A percentile compares a stretch with the other conserved stretches of the same genome.
Evolutionary conservation across 345 rosid genomes (phyloP).

Genomic region (Erysimum cheiranthoides): DNA sequence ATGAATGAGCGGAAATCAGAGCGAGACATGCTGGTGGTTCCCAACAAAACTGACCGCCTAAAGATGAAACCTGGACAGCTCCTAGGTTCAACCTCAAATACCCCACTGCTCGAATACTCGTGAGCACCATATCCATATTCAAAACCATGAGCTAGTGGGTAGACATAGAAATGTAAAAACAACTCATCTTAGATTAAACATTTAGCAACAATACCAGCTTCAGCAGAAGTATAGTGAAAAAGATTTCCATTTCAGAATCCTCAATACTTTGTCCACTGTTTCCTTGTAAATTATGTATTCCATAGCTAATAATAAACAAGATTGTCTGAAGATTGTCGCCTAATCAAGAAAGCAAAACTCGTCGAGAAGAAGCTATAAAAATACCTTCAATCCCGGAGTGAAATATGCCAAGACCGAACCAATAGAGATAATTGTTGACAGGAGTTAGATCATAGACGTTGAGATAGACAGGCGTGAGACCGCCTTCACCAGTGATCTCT

Average conservation of each 20-base stretch:
- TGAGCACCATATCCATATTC: conserved; percentile 98
- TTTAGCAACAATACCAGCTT: background rate
- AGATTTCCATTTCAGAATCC: background rate
- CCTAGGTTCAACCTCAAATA: conserved; percentile 93
- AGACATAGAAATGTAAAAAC: conserved; percentile 8
- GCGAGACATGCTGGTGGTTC: conserved; percentile 67
- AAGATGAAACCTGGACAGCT: conserved; percentile 96
- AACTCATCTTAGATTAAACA: conserved; percentile 15
- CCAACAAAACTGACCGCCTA: conserved; percentile 80
- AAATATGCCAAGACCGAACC: conserved; percentile 92
- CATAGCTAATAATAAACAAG: background rate
- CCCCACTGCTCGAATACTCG: conserved; percentile 83
- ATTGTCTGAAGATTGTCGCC: background rate
- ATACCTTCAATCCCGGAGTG: conserved; percentile 97
- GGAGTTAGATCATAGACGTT: conserved; percentile 98
- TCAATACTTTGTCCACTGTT: background rate
- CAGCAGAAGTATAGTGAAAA: background rate
- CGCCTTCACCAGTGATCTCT: conserved; percentile 43
- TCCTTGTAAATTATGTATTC: background rate
- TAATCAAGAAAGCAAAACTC: conserved; percentile 5
- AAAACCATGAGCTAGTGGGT: conserved; percentile 65
- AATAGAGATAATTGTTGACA: conserved; percentile 85
- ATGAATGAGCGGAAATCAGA: conserved; percentile 82
- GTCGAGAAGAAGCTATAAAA: background rate
- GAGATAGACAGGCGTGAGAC: conserved; percentile 59